phyloP scores from a whole-genome alignment of 2,329 filamentous ascomycete species.

The Leptographium radiaticola region DNA sequence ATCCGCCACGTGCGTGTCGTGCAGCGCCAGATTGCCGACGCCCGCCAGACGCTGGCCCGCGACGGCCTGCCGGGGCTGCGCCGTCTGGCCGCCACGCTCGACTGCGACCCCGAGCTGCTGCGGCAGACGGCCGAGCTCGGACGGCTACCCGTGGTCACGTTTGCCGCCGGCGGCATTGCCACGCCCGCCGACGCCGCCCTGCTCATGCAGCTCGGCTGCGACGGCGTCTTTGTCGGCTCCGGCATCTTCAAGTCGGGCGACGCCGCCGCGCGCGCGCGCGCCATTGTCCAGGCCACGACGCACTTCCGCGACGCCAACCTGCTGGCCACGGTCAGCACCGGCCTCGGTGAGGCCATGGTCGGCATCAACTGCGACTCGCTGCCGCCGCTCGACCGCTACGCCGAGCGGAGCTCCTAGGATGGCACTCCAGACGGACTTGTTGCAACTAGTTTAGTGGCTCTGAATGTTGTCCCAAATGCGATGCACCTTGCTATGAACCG shows the following conservation, averaged over 20 bases:
- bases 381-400: not conserved
- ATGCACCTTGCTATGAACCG: too few species aligned
- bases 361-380: conserved; percentile 48
- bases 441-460: too few species aligned
- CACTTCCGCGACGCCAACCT: conserved; percentile 79
- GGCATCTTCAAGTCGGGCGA: conserved; percentile 97
- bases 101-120: conserved; percentile 64
- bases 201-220: conserved; percentile 97
- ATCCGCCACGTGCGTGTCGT: conserved; percentile 93
- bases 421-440: too few species aligned
- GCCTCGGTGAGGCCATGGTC: conserved; percentile 95
- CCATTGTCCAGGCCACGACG: conserved; percentile 88
- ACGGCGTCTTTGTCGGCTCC: conserved; percentile 92
- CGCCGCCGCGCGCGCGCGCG: conserved; percentile 77
- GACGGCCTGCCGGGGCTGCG: conserved; percentile 43
- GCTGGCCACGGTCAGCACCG: conserved; percentile 74
- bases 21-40: conserved; percentile 66
- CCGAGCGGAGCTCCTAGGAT: not conserved
- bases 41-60: conserved; percentile 56
- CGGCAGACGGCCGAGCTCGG: conserved; percentile 79
- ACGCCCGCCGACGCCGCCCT: conserved; percentile 92
- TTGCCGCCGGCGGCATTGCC: conserved; percentile 97
- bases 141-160: conserved; percentile 89
- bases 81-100: conserved; percentile 68
- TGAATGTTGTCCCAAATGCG: too few species aligned